These are phyloP conservation scores for Xylaria flabelliformis DNA, from an alignment of 495 filamentous ascomycete species.

Conservation along the genomic window DNA sequence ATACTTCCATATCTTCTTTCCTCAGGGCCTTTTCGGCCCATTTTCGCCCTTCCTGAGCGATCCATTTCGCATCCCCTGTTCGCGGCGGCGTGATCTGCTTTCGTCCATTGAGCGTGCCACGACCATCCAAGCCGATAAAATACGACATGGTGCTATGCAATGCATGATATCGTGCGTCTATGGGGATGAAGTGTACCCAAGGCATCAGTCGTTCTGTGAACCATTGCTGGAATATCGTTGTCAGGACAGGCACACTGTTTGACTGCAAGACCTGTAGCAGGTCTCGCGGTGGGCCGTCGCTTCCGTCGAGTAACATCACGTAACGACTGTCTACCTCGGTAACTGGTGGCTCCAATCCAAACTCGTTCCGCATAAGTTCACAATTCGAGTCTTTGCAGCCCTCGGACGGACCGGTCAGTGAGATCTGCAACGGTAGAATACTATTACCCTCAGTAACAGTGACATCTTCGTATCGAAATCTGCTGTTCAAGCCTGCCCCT, in stretches of 20 bases:
- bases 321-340: conserved; percentile 52
- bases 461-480: conserved; percentile 45
- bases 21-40: conserved; percentile 72
- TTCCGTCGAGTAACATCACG: conserved; percentile 70
- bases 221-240: conserved; percentile 75
- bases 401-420: conserved; percentile 53
- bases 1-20: conserved; percentile 84
- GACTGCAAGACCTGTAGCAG: conserved; percentile 70
- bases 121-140: conserved; percentile 55
- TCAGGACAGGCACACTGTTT: conserved; percentile 67
- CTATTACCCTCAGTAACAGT: conserved; percentile 43
- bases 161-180: conserved; percentile 71
- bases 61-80: conserved; percentile 56
- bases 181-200: conserved; percentile 80
- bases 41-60: conserved; percentile 69
- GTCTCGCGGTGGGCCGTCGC: conserved; percentile 69
- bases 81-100: conserved; percentile 44
- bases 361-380: conserved; percentile 56
- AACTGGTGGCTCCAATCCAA: conserved; percentile 55
- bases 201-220: conserved; percentile 71
- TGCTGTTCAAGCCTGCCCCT: conserved; percentile 31
- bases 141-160: conserved; percentile 70
- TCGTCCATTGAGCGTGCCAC: conserved; percentile 54
- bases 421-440: conserved; percentile 48
- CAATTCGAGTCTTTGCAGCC: conserved; percentile 61